Evolutionary conservation across 2,329 filamentous ascomycete genomes (phyloP).

Genomic region (Aspergillus cejpii): DNA sequence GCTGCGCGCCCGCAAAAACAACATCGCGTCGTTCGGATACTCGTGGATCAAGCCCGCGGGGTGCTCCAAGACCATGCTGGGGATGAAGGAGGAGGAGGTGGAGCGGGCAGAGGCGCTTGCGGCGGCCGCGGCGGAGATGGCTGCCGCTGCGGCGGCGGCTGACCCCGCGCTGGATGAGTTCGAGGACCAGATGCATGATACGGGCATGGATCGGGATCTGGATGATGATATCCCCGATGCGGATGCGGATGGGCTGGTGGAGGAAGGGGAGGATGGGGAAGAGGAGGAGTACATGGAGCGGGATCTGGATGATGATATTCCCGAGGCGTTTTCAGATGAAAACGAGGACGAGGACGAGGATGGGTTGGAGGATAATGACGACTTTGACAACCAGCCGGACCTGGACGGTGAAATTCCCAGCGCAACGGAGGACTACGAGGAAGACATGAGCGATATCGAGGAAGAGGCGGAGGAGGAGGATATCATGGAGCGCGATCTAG

Average conservation of each 20-base stretch:
- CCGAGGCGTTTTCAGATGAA: constrained; percentile 52
- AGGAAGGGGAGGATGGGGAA: no score
- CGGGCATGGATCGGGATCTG: constrained; percentile 52
- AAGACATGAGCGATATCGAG: constrained; percentile 45
- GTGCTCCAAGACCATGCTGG: constrained; percentile 79
- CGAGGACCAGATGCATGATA: constrained; percentile 8
- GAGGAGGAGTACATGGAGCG: no score
- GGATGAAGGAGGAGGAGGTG: constrained; percentile 78
- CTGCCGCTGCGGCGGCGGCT: constrained; percentile 59
- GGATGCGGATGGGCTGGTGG: constrained; percentile 40
- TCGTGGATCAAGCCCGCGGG: constrained; percentile 88
- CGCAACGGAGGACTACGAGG: constrained; percentile 38
- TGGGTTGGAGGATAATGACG: constrained; percentile 38
- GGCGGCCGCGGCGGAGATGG: constrained; percentile 66
- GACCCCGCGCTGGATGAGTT: constrained; percentile 35
- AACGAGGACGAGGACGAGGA: constrained; percentile 36
- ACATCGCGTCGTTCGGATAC: constrained; percentile 80
- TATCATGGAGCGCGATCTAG: constrained; percentile 62
- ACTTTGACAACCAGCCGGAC: constrained; percentile 42
- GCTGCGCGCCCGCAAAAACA: constrained; percentile 67
- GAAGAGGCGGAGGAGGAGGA: constrained; percentile 32
- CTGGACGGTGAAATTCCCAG: constrained; percentile 58
- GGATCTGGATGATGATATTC: constrained; percentile 68
- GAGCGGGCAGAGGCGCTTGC: constrained; percentile 83
- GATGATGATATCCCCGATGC: constrained; percentile 70